Conservation (phyloP, 495 filamentous ascomycete genomes). For the Chaetomidium leptoderma region DNA sequence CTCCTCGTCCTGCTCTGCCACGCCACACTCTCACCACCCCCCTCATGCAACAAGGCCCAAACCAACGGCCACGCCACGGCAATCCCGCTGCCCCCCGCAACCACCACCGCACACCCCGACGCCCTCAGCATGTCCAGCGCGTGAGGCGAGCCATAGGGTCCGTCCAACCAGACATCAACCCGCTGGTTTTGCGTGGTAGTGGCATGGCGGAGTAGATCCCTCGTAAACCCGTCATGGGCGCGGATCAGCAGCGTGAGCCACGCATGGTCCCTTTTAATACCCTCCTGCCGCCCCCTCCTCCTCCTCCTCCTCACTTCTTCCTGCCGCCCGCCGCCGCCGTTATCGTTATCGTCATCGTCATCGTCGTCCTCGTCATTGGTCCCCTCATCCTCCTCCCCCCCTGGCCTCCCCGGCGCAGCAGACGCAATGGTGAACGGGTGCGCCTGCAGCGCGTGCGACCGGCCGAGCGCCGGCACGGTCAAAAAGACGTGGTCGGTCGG, state of each 20-base stretch:
- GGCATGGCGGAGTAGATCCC: slow-evolving; percentile 49
- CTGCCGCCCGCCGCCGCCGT: too few relatives aligned
- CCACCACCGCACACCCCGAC: slow-evolving; percentile 44
- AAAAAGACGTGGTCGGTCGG: slow-evolving; percentile 59
- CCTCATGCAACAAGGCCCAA: slow-evolving; percentile 34
- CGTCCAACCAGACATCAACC: slow-evolving; percentile 45
- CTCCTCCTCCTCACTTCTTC: too few relatives aligned
- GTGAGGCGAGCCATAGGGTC: slow-evolving; percentile 54
- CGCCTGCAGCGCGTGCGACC: slow-evolving; percentile 39
- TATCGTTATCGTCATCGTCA: too few relatives aligned
- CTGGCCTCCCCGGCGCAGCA: slow-evolving; percentile 35
- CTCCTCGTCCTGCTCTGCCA: not conserved
- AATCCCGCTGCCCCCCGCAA: slow-evolving; percentile 63
- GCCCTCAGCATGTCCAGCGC: slow-evolving; percentile 35
- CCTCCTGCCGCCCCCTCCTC: not conserved
- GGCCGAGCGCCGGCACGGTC: slow-evolving; percentile 47
- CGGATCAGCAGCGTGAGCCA: slow-evolving; percentile 52
- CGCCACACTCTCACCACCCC: not conserved
- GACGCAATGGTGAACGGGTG: slow-evolving; percentile 60
- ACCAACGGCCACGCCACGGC: slow-evolving; percentile 49
- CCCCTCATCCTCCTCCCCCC: not conserved
- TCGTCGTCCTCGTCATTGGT: not conserved
- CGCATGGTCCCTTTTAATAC: slow-evolving; percentile 25
- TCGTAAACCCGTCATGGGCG: slow-evolving; percentile 56
- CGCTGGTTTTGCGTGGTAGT: slow-evolving; percentile 25